Evolutionary conservation across 768 basidiomycete genomes (phyloP).

Genomic region (Phylloporus arenicola): DNA sequence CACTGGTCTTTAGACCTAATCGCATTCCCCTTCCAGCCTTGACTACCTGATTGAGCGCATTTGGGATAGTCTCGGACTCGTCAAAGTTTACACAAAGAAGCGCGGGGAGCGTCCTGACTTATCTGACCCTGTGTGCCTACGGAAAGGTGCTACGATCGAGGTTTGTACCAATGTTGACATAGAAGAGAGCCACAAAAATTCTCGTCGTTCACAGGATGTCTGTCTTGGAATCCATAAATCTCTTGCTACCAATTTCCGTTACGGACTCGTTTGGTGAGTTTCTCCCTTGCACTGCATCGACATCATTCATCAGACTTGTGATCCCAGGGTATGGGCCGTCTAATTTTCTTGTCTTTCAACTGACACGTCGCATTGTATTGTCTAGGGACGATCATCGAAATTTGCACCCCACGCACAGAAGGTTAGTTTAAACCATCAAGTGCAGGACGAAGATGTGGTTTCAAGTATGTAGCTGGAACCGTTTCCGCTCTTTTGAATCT

Average conservation of each 20-base stretch:
- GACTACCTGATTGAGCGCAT: slow-evolving; percentile 71
- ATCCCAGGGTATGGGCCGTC: slow-evolving; percentile 22
- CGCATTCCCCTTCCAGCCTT: slow-evolving; percentile 38
- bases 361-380: background rate
- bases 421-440: slow-evolving; percentile 77
- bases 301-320: slow-evolving; percentile 3
- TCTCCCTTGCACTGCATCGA: background rate
- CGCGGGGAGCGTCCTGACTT: slow-evolving; percentile 92
- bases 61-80: slow-evolving; percentile 74
- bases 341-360: background rate
- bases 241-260: slow-evolving; percentile 86
- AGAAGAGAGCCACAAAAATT: background rate
- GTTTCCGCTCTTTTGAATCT: background rate
- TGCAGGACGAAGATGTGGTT: slow-evolving; percentile 85
- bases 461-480: slow-evolving; percentile 55
- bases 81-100: slow-evolving; percentile 96
- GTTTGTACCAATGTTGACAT: slow-evolving; percentile 29
- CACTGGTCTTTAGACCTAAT: background rate
- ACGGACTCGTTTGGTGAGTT: slow-evolving; percentile 86
- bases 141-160: slow-evolving; percentile 92
- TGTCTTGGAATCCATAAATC: slow-evolving; percentile 92
- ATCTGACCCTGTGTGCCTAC: slow-evolving; percentile 82
- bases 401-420: slow-evolving; percentile 94
- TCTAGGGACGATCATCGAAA: slow-evolving; percentile 87
- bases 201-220: slow-evolving; percentile 49